Base-by-base conservation (phyloP, 139 green algal species). In the Medakamo hakoo region DNA sequence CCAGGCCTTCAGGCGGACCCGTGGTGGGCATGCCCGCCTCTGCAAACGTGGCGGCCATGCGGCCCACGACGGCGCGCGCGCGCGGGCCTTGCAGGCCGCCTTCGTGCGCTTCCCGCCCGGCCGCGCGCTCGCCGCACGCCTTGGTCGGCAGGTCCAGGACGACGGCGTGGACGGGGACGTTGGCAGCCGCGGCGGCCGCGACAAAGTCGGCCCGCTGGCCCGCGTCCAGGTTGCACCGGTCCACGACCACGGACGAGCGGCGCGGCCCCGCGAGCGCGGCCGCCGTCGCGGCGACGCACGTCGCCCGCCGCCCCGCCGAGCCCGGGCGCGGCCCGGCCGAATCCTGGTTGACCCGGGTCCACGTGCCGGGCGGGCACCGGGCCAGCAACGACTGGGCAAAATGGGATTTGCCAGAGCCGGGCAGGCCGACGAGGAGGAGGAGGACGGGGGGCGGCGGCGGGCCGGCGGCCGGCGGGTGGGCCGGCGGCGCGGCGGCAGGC, bases 191-290 rank as follows among this genome's bases (percentile, higher is more conserved):
- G 1, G 74, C 77, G 22, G 81, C 58, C 25, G 49, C 40, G 9
- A 83, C 4, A 55, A 87, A 83, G n/a, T 74, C 61, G 24, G 48
- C 31, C 25, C 80, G 76, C 69, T 87, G 80, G 28, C 67, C 62
- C 16, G 29, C 29, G 59, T 75, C 68, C 2, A 65, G 32, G 63
- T 86, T 75, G 73, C 74, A 82, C 69, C 69, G 70, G 63, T 52
- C 40, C 9, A 52, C 16, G 40, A 52, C 40, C 40, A 52, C 9
- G 9, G 40, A 16, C 40, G 9, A 52, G 9, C 40, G 40, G 40
- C 40, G 16, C 40, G 40, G n/a, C n/a, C n/a, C n/a, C n/a, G n/a
- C n/a, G 9, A 52, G 40, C 40, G 16, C 40, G 40, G 9, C 40
- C 9, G 40, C 40, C 40, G 40, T 16, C 16, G 40, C 40, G 9